These are phyloP conservation scores for Collybia nuda DNA, from an alignment of 768 basidiomycete species.

Conservation along the genomic window DNA sequence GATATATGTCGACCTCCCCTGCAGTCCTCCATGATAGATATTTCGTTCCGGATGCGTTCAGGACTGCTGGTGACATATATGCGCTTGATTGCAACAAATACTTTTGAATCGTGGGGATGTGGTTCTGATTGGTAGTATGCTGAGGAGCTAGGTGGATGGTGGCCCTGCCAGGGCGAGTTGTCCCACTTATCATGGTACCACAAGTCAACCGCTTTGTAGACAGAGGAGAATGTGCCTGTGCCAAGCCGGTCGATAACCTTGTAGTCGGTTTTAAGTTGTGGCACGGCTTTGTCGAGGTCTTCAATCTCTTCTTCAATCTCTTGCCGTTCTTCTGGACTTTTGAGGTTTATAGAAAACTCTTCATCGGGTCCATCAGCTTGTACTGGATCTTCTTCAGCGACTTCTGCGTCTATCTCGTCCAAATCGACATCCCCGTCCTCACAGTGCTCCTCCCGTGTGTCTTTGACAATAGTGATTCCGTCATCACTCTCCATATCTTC, in stretches of 20 bases:
- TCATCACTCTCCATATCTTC: constrained; percentile 54
- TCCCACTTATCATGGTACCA: constrained; percentile 74
- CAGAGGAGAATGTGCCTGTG: constrained; percentile 97
- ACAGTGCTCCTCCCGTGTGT: constrained; percentile 23
- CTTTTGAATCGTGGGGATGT: constrained; percentile 43
- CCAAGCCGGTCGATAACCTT: constrained; percentile 87
- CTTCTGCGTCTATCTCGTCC: constrained; percentile 32
- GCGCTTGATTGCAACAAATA: constrained; percentile 92
- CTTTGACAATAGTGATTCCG: constrained; percentile 13
- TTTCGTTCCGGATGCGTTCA: constrained; percentile 88
- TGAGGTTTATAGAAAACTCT: constrained; percentile 55
- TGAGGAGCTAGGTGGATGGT: constrained; percentile 60
- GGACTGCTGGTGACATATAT: constrained; percentile 98
- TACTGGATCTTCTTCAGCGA: constrained; percentile 29
- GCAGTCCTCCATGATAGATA: constrained; percentile 84
- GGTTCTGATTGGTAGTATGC: constrained; percentile 60
- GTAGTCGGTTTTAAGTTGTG: constrained; percentile 67
- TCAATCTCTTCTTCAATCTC: constrained; percentile 79
- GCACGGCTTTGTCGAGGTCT: constrained; percentile 66
- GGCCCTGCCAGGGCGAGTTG: constrained; percentile 71
- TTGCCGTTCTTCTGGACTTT: constrained; percentile 63
- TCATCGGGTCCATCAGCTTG: constrained; percentile 51
- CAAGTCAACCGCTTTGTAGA: constrained; percentile 95
- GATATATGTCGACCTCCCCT: constrained; percentile 86
- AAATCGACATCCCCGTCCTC: constrained; percentile 22